Evolutionary conservation across 2,329 filamentous ascomycete species (phyloP).

Genomic region (Rosellinia necatrix): DNA sequence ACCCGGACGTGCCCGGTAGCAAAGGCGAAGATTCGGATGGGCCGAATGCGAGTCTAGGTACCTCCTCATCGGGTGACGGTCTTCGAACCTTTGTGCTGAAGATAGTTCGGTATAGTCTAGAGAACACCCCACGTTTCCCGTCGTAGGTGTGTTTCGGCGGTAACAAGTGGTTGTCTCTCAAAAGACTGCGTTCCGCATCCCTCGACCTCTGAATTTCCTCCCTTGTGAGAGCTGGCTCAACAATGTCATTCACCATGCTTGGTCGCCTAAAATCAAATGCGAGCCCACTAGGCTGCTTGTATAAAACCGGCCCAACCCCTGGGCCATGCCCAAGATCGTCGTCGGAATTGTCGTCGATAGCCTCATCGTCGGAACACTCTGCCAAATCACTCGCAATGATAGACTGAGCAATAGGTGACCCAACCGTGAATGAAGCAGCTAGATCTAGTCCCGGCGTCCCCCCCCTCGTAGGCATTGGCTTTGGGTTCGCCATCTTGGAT

Average conservation of each 20-base stretch:
- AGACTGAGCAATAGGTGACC: slow-evolving; percentile 69
- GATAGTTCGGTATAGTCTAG: slow-evolving; percentile 46
- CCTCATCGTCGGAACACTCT: slow-evolving; percentile 63
- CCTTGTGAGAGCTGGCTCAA: slow-evolving; percentile 56
- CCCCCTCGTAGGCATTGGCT: slow-evolving; percentile 31
- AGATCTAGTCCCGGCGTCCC: slow-evolving; percentile 35
- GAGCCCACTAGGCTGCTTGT: slow-evolving; percentile 78
- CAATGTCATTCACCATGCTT: slow-evolving; percentile 64
- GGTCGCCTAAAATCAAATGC: slow-evolving; percentile 73
- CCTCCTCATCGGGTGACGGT: slow-evolving; percentile 47
- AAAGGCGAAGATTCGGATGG: slow-evolving; percentile 47
- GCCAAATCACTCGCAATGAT: slow-evolving; percentile 70
- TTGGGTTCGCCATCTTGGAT: slow-evolving; percentile 32
- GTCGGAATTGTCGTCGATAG: slow-evolving; percentile 39
- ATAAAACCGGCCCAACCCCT: slow-evolving; percentile 58
- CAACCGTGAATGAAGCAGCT: slow-evolving; percentile 58
- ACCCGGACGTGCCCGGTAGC: slow-evolving; percentile 49
- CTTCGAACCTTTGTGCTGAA: slow-evolving; percentile 62
- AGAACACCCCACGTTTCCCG: slow-evolving; percentile 43
- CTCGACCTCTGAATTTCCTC: slow-evolving; percentile 61
- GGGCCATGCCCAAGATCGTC: slow-evolving; percentile 41
- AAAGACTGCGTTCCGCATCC: slow-evolving; percentile 62
- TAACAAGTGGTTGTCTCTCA: slow-evolving; percentile 68
- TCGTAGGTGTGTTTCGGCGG: slow-evolving; percentile 59
- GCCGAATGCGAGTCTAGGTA: slow-evolving; percentile 40